Percentiles rank a stretch among this genome's conserved stretches.
phyloP scores from a whole-genome alignment of 2,329 filamentous ascomycete genomes.

The Cucurbitaria berberidis region DNA sequence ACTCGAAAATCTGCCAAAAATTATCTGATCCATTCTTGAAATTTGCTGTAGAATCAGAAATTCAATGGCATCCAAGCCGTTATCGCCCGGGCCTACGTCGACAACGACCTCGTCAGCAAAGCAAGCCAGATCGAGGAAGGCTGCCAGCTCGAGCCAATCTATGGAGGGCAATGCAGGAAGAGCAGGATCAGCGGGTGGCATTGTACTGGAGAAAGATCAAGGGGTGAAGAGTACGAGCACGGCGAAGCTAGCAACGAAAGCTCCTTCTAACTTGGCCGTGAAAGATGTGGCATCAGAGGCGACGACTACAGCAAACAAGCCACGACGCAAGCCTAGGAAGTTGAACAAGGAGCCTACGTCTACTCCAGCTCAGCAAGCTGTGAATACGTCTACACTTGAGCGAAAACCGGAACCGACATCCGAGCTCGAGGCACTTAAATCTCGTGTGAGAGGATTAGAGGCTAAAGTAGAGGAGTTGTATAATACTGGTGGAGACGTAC shows the following conservation, averaged over 20 bases:
- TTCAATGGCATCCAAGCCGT: slow-evolving; percentile 35
- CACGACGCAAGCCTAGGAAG: slow-evolving; percentile 41
- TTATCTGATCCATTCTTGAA: neutral
- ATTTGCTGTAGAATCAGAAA: neutral
- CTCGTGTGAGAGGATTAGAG: slow-evolving; percentile 43
- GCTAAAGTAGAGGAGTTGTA: slow-evolving; percentile 47
- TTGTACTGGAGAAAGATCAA: slow-evolving; percentile 31
- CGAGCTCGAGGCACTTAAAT: slow-evolving; percentile 46
- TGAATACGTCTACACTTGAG: slow-evolving; percentile 1
- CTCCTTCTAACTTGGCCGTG: slow-evolving; percentile 1
- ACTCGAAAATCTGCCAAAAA: neutral
- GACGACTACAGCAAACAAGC: slow-evolving; percentile 17
- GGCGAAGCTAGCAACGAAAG: slow-evolving; percentile 12
- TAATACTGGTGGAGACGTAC: slow-evolving; percentile 13
- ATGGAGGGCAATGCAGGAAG: slow-evolving; percentile 16
- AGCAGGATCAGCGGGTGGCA: slow-evolving; percentile 39
- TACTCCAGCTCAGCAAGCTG: slow-evolving; percentile 1
- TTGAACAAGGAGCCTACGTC: slow-evolving; percentile 39
- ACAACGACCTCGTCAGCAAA: slow-evolving; percentile 23
- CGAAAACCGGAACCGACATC: slow-evolving; percentile 1
- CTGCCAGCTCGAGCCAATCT: slow-evolving; percentile 6
- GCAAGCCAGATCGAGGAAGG: slow-evolving; percentile 33
- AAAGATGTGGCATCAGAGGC: slow-evolving; percentile 3
- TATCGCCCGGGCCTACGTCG: slow-evolving; percentile 32
- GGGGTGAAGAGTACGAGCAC: slow-evolving; percentile 8